These are phyloP conservation scores for Lepiota venenata DNA, from an alignment of 768 basidiomycete genomes.

Conservation along the genomic window DNA sequence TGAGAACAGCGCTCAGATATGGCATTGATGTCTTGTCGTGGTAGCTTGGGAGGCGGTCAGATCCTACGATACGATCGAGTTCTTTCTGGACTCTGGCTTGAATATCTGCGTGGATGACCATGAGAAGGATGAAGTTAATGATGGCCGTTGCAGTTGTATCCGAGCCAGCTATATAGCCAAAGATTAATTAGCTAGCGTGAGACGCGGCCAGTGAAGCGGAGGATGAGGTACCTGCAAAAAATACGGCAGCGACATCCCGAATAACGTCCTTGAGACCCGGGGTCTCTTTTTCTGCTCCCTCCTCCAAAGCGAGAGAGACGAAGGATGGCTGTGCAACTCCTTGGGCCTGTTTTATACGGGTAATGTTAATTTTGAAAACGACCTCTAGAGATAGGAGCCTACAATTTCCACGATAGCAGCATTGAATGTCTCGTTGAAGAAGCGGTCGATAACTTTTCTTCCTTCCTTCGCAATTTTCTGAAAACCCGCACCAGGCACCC, in stretches of 20 bases:
- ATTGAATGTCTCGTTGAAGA: conserved; percentile 1
- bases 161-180: conserved; percentile 2
- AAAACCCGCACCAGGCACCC: conserved; percentile 31
- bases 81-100: conserved; percentile 28
- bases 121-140: conserved; percentile 26
- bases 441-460: conserved; percentile 2
- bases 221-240: conserved; percentile 30
- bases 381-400: not conserved
- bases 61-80: conserved; percentile 26
- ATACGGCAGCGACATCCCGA: conserved; percentile 36
- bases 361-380: no score
- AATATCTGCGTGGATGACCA: conserved; percentile 27
- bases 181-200: not conserved
- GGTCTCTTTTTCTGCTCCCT: not conserved
- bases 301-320: conserved; percentile 6
- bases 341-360: not conserved
- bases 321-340: conserved; percentile 7
- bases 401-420: conserved; percentile 8
- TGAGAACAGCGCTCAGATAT: conserved; percentile 14
- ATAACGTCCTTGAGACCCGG: conserved; percentile 9
- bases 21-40: conserved; percentile 22
- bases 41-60: conserved; percentile 22
- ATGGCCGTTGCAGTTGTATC: conserved; percentile 10
- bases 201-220: not conserved
- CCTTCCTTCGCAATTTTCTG: conserved; percentile 25